A percentile compares a stretch with the other conserved stretches of the same genome.
phyloP scores from a whole-genome alignment of 2,329 filamentous ascomycete genomes.

The Fusarium incarnatum region DNA sequence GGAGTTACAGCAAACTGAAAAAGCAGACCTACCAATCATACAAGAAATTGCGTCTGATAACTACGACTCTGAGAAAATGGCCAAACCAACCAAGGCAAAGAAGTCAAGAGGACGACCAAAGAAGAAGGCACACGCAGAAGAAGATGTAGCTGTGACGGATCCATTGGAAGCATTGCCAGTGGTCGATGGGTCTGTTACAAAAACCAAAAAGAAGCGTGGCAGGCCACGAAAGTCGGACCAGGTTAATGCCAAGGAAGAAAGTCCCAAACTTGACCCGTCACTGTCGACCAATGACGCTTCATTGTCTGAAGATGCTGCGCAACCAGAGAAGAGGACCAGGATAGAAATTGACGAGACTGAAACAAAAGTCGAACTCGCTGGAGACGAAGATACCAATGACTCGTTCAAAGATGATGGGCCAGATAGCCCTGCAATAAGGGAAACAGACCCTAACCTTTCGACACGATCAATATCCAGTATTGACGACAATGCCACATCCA shows the following conservation, averaged over 20 bases:
- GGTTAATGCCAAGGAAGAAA: slow-evolving; percentile 16
- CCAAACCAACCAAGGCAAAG: slow-evolving; percentile 41
- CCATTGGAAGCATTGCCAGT: slow-evolving; percentile 1
- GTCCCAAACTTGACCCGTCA: slow-evolving; percentile 3
- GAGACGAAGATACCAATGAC: background rate
- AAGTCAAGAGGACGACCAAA: slow-evolving; percentile 51
- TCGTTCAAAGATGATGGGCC: background rate
- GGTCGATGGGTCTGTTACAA: slow-evolving; percentile 20
- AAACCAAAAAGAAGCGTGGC: slow-evolving; percentile 55
- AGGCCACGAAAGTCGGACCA: slow-evolving; percentile 56
- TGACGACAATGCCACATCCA: slow-evolving; percentile 9
- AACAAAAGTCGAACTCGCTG: slow-evolving; percentile 7
- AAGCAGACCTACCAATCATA: slow-evolving; percentile 3
- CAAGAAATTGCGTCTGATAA: slow-evolving; percentile 1
- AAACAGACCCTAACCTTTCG: slow-evolving; percentile 15
- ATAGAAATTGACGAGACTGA: slow-evolving; percentile 2
- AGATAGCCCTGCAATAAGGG: slow-evolving; percentile 21
- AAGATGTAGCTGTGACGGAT: slow-evolving; percentile 22
- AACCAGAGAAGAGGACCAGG: slow-evolving; percentile 10
- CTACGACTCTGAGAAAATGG: slow-evolving; percentile 31
- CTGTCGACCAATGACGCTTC: slow-evolving; percentile 6
- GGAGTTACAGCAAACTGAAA: slow-evolving; percentile 1
- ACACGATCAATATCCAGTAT: background rate
- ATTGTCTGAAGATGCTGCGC: slow-evolving; percentile 11
- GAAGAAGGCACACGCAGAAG: slow-evolving; percentile 38